A percentile compares a stretch with the other conserved stretches of the same genome.
These are phyloP conservation scores for Rhizopus delemar DNA, from an alignment of 371 early-diverging fungal genomes.

Conservation along the genomic window DNA sequence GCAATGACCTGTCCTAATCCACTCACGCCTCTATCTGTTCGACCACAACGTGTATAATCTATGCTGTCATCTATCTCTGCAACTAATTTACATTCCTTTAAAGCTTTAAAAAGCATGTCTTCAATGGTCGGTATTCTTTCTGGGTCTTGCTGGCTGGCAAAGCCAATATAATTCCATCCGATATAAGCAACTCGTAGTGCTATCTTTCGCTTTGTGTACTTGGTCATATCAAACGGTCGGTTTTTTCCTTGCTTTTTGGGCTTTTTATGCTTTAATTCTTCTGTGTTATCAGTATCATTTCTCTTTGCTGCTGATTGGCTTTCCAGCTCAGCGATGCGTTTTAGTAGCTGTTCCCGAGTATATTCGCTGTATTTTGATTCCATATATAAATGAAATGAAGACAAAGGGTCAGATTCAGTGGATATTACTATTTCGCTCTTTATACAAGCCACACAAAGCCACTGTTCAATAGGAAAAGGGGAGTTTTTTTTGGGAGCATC, in stretches of 20 bases:
- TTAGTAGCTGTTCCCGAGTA: conserved; percentile 40
- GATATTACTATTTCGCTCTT: not conserved
- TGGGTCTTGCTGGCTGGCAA: conserved; percentile 69
- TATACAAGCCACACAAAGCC: conserved; percentile 18
- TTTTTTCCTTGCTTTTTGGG: conserved; percentile 31
- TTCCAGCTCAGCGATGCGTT: conserved; percentile 40
- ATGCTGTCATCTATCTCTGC: conserved; percentile 51
- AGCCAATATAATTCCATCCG: conserved; percentile 90
- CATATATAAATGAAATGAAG: conserved; percentile 8
- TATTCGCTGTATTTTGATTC: conserved; percentile 23
- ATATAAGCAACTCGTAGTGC: conserved; percentile 91
- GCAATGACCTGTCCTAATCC: conserved; percentile 91
- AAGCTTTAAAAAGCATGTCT: conserved; percentile 77
- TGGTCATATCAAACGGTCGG: conserved; percentile 77
- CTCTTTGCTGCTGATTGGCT: not conserved
- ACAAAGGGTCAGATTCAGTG: not conserved
- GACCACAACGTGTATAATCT: conserved; percentile 83
- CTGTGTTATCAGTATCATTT: not conserved
- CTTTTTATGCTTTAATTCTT: conserved; percentile 23
- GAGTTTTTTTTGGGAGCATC: too few relatives aligned
- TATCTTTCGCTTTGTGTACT: conserved; percentile 75
- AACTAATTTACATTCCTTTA: conserved; percentile 74
- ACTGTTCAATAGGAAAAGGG: not conserved
- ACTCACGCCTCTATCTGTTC: conserved; percentile 96
- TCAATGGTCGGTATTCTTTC: conserved; percentile 77